Evolutionary conservation across 257 asterid species (phyloP).

Genomic region (Solanum sitiens): DNA sequence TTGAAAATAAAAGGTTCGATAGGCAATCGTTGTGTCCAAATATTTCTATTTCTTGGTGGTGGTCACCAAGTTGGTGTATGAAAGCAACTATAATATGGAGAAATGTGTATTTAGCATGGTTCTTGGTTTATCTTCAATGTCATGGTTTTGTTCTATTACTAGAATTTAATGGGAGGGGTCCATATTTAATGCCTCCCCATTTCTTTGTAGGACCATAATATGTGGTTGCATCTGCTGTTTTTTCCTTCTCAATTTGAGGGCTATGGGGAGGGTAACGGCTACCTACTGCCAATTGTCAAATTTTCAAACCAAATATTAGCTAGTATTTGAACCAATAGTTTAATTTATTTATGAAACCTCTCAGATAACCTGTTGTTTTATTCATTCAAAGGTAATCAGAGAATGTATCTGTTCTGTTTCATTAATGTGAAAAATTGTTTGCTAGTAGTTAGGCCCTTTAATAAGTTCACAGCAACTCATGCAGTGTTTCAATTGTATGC

Average conservation of each 20-base stretch:
- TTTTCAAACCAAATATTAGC: neutral
- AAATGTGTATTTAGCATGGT: neutral
- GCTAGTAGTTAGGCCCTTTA: neutral
- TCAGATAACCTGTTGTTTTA: neutral
- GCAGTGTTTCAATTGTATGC: neutral
- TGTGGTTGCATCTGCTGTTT: constrained; percentile 36
- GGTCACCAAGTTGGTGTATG: constrained; percentile 12
- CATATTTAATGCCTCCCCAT: constrained; percentile 17
- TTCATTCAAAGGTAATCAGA: neutral
- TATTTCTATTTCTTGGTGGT: neutral
- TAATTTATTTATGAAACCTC: neutral
- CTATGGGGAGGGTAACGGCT: neutral
- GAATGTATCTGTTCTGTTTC: neutral
- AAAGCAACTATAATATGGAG: constrained; percentile 18
- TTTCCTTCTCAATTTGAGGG: constrained; percentile 10
- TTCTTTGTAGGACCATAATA: constrained; percentile 34
- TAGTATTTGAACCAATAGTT: neutral
- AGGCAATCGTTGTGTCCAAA: neutral
- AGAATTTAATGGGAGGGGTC: constrained; percentile 39
- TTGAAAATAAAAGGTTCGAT: neutral
- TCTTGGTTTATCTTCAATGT: neutral
- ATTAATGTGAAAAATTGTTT: neutral
- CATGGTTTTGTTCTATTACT: constrained; percentile 13
- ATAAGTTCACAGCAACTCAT: neutral
- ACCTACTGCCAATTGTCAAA: neutral